Conservation (phyloP, 2,329 filamentous ascomycete genomes). For the Cadophora luteo-olivacea region DNA sequence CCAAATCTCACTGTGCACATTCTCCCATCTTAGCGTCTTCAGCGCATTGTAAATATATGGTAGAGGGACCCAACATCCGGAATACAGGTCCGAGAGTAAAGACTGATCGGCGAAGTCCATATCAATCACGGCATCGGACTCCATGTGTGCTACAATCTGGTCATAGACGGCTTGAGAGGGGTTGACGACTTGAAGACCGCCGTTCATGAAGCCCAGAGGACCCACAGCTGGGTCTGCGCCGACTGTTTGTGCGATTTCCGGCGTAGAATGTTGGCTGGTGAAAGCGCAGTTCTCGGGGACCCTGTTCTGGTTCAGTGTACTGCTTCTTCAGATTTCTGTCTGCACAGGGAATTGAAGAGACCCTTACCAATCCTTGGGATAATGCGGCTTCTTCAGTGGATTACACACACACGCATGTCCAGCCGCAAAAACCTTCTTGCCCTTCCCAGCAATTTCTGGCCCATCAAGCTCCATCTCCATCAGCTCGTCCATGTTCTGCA, state of each 20-base stretch:
- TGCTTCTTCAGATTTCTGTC: background rate
- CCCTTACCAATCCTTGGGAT: constrained; percentile 73
- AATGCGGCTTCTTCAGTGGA: constrained; percentile 78
- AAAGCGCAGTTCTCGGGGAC: constrained; percentile 63
- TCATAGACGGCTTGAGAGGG: constrained; percentile 56
- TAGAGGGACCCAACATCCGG: constrained; percentile 61
- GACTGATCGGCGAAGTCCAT: constrained; percentile 67
- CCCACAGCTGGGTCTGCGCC: constrained; percentile 53
- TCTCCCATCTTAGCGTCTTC: constrained; percentile 62
- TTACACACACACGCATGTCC: constrained; percentile 89
- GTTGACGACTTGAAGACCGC: constrained; percentile 63
- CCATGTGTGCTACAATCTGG: constrained; percentile 59
- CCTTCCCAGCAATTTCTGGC: constrained; percentile 53
- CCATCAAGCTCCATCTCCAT: constrained; percentile 81
- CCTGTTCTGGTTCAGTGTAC: constrained; percentile 41
- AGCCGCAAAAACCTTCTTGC: constrained; percentile 77
- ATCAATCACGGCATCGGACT: constrained; percentile 50
- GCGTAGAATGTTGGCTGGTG: constrained; percentile 57
- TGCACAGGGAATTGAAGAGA: background rate
- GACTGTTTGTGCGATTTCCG: constrained; percentile 53
- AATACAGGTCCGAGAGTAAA: constrained; percentile 61
- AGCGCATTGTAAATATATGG: constrained; percentile 68
- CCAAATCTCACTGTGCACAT: constrained; percentile 63
- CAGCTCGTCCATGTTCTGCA: constrained; percentile 88
- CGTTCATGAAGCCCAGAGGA: constrained; percentile 60